Conservation (phyloP, 345 rosid genomes). For the Passiflora organensis region DNA sequence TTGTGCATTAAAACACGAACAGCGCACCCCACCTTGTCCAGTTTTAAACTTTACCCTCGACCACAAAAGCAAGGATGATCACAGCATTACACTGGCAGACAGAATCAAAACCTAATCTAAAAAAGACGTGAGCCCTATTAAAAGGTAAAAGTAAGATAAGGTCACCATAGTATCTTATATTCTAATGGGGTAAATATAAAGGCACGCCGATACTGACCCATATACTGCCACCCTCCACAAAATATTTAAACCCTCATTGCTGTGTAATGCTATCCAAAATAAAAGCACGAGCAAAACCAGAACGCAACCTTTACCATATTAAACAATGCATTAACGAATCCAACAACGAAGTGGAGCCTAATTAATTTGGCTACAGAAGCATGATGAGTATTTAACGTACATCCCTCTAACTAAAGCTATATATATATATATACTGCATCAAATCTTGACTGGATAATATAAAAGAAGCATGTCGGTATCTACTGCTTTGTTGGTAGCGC, state of each 20-base stretch:
- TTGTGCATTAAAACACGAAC: no score
- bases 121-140: neutral
- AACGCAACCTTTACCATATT: neutral
- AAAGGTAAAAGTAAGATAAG: slow-evolving; percentile 2
- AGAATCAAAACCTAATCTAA: slow-evolving; percentile 9
- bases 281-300: neutral
- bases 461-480: neutral
- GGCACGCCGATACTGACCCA: slow-evolving; percentile 8
- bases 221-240: neutral
- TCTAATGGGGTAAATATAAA: slow-evolving; percentile 2
- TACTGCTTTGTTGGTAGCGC: neutral
- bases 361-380: neutral
- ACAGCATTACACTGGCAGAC: neutral
- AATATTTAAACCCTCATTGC: no score
- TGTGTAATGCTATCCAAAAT: no score
- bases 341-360: neutral
- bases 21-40: no score
- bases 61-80: neutral
- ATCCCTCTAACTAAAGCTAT: neutral
- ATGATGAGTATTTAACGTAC: neutral
- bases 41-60: no score
- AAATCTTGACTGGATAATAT: neutral
- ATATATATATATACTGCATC: neutral
- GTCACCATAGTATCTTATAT: neutral
- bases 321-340: neutral